A percentile compares a stretch with the other conserved stretches of the same genome.
phyloP scores from a whole-genome alignment of 371 early-diverging fungal genomes.

The Mortierella sp. region DNA sequence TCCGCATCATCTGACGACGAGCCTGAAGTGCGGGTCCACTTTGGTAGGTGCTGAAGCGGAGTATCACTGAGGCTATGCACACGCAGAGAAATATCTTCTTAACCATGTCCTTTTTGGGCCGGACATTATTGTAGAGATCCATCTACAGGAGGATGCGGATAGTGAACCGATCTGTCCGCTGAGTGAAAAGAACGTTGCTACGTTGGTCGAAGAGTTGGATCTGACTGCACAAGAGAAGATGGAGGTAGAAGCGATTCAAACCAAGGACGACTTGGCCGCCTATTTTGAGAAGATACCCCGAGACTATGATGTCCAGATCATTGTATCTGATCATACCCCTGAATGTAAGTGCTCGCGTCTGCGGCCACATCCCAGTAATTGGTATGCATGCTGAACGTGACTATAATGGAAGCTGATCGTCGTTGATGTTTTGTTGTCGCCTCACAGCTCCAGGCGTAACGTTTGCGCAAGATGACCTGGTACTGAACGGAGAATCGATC shows the following conservation, averaged over 20 bases:
- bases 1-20: conserved; percentile 42
- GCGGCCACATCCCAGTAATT: background rate
- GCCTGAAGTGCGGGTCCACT: conserved; percentile 32
- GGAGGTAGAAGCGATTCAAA: conserved; percentile 64
- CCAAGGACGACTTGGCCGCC: conserved; percentile 63
- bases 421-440: background rate
- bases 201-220: conserved; percentile 47
- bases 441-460: conserved; percentile 39
- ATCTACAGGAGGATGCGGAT: conserved; percentile 37
- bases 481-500: conserved; percentile 46
- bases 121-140: conserved; percentile 23
- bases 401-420: background rate
- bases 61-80: no score
- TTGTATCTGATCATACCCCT: conserved; percentile 41
- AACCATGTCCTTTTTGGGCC: no score
- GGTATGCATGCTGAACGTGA: no score
- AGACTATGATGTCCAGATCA: conserved; percentile 68
- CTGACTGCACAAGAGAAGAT: conserved; percentile 60
- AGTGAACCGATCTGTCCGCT: conserved; percentile 42
- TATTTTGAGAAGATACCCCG: conserved; percentile 65
- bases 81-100: no score
- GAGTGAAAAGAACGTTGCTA: conserved; percentile 29
- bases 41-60: conserved; percentile 33
- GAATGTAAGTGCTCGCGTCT: conserved; percentile 8
- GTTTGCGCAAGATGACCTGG: conserved; percentile 22